A percentile compares a stretch with the other conserved stretches of the same genome.
Evolutionary conservation across 495 filamentous ascomycete species (phyloP).

Genomic region (Neurospora pannonica): DNA sequence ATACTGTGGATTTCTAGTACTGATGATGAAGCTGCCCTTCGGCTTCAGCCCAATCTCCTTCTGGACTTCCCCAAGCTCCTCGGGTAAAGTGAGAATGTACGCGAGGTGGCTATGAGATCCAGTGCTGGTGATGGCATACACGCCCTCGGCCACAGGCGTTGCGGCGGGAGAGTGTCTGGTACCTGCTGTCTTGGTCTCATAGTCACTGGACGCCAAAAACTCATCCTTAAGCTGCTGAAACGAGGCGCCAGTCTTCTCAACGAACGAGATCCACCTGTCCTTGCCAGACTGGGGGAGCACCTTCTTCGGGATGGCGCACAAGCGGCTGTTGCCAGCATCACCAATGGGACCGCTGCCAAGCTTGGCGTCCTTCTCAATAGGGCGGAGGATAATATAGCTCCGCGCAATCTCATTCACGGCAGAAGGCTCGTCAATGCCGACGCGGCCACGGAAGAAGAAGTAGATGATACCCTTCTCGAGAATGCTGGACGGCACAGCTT

Average conservation of each 20-base stretch:
- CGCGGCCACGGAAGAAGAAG: slow-evolving; percentile 79
- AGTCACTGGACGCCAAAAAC: slow-evolving; percentile 57
- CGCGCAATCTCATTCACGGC: slow-evolving; percentile 63
- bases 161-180: slow-evolving; percentile 63
- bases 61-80: slow-evolving; percentile 61
- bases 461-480: slow-evolving; percentile 92
- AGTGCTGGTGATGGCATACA: slow-evolving; percentile 74
- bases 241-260: slow-evolving; percentile 62
- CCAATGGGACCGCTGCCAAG: slow-evolving; percentile 53
- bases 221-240: slow-evolving; percentile 64
- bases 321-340: slow-evolving; percentile 55
- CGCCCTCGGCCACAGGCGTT: slow-evolving; percentile 70
- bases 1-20: slow-evolving; percentile 70
- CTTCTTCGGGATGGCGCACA: slow-evolving; percentile 82
- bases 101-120: slow-evolving; percentile 65
- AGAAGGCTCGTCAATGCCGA: slow-evolving; percentile 64
- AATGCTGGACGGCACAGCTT: slow-evolving; percentile 55
- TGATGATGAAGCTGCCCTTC: slow-evolving; percentile 70
- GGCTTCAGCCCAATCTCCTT: slow-evolving; percentile 61
- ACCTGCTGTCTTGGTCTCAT: slow-evolving; percentile 69
- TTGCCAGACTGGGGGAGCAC: slow-evolving; percentile 59
- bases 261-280: slow-evolving; percentile 75
- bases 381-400: slow-evolving; percentile 74
- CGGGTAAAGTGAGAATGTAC: slow-evolving; percentile 76
- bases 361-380: slow-evolving; percentile 59